Base-by-base conservation (phyloP, 2,329 filamentous ascomycete species). In the Xylariomycetidae sp. region DNA sequence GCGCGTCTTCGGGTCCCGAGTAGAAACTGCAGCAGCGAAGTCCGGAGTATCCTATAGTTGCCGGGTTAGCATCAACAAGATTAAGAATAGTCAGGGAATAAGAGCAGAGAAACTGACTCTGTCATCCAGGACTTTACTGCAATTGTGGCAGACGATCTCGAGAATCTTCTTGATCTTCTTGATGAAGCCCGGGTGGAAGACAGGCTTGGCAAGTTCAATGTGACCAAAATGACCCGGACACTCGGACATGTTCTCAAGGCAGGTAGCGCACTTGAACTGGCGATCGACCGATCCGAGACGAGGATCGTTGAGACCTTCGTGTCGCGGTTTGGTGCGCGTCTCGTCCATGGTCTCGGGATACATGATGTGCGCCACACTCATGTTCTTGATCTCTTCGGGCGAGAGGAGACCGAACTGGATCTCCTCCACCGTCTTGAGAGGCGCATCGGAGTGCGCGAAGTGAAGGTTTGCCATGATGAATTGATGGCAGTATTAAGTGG, bases 301-400 rank as follows among this genome's bases (percentile, higher is more conserved):
- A 46, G 92, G 89, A 59, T 99, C 92, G 60, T 96, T 96, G 49
- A 96, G 72, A 55, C 92, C 92, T 57, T 84, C 82, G 42, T 92
- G 84, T 49, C 92, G 87, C 45, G 92, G 92, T 59, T 86, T 86
- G 48, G 85, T 82, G 55, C 89, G 85, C 61, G 83, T 83, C 64
- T 98, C 92, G 58, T 98, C 92, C 92, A 98, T 95, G 18, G 92
- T 96, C 70, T 98, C 92, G n/a, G 92, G 89, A 59, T 95, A 96
- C 61, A 92, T 76, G 59, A 98, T 90, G 61, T 95, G 86, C 50
- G 82, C 85, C 44, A 96, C 90, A 65, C 89, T 95, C 87, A 96
- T 93, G 55, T 84, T 89, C 72, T 98, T 96, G 65, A 96, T 95
- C 70, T 98, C 93, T 61, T 98, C 92, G 17, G 92, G 92, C 22